phyloP scores from a whole-genome alignment of 1,139 yeast genomes.

The Maudiozyma humilis region DNA sequence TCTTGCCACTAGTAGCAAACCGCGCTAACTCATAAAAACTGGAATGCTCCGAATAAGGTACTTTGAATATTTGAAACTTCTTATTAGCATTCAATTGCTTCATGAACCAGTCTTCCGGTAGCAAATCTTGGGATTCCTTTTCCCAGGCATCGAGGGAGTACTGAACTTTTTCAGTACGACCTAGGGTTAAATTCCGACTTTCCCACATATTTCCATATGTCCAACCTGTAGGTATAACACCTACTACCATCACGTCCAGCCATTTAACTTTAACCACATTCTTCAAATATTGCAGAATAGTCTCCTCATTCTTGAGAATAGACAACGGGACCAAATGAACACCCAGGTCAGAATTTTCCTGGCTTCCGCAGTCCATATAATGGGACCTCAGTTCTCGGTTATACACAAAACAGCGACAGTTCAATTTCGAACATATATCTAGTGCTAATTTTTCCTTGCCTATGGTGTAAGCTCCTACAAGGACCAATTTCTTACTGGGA shows the following conservation, averaged over 20 bases:
- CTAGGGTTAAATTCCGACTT: slow-evolving; percentile 6
- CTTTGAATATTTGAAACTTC: slow-evolving; percentile 43
- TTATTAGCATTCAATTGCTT: slow-evolving; percentile 21
- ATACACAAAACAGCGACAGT: slow-evolving; percentile 5
- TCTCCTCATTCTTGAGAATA: slow-evolving; percentile 35
- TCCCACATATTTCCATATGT: slow-evolving; percentile 36
- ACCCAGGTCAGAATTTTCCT: slow-evolving; percentile 12
- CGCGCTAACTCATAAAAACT: slow-evolving; percentile 70
- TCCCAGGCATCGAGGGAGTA: slow-evolving; percentile 13
- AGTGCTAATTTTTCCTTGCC: slow-evolving; percentile 86
- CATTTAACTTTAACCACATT: slow-evolving; percentile 34
- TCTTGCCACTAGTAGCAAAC: slow-evolving; percentile 41
- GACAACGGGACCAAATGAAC: slow-evolving; percentile 68
- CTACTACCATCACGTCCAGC: slow-evolving; percentile 49
- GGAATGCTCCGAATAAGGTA: slow-evolving; percentile 93
- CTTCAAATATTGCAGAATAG: slow-evolving; percentile 44
- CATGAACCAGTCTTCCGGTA: slow-evolving; percentile 18
- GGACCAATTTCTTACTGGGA: slow-evolving; percentile 39
- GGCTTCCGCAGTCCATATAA: slow-evolving; percentile 5
- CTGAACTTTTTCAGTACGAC: slow-evolving; percentile 12
- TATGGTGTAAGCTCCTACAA: slow-evolving; percentile 85
- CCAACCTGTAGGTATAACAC: slow-evolving; percentile 86
- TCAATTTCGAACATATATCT: slow-evolving; percentile 11
- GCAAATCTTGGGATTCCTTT: neutral
- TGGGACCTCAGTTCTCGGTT: slow-evolving; percentile 7